Evolutionary conservation across 2,329 filamentous ascomycete species (phyloP), one percentile per base, ranked within the genome.

Genomic region (Claviceps digitariae): DNA sequence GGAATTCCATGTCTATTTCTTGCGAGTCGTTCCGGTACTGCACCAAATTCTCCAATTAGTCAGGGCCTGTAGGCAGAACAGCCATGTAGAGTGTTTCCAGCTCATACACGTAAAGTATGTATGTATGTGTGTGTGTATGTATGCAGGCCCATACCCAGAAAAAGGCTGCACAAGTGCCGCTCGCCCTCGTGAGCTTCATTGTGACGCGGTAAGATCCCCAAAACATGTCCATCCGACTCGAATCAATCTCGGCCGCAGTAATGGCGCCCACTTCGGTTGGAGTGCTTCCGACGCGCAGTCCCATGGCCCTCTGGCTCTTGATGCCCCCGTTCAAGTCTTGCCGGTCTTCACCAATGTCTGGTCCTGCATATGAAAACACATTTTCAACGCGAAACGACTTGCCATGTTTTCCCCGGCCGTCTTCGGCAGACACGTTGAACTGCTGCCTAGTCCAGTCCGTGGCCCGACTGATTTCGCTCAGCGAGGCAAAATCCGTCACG

Each of bases 1-100:
- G 74, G 62, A 90, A 87, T 59, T 91, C 87, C 68, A 90, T 82
- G 64, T 90, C 86, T 60, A 90, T 88, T 62, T 90, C 86, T 62
- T 87, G 82, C 1, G 83, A 85, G 66, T 90, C 82, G 65, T 89
- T 87, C 68, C 79, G 81, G 66, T 87, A 90, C 84, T 87, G 56
- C 41, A 48, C 36, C 17, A 27, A 40, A 9, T 27, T 27, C 27
- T 46, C 6, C 34, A 0, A n/a, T 52, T 29, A 52, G 31, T 40
- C 27, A n/a, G 34, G 31, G 8, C 10, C 21, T 43, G 15, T n/a
- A 50, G n/a, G 25, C 25, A 13, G 38, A 13, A 34, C 6, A 23
- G 13, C 13, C n/a, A n/a, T 13, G 3, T 17, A 38, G 25, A 17
- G 25, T 12, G 12, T 17, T 41, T n/a, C n/a, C n/a, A n/a, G n/a